phyloP scores from a whole-genome alignment of 202 grass and related monocot species.

The Zizania palustris region DNA sequence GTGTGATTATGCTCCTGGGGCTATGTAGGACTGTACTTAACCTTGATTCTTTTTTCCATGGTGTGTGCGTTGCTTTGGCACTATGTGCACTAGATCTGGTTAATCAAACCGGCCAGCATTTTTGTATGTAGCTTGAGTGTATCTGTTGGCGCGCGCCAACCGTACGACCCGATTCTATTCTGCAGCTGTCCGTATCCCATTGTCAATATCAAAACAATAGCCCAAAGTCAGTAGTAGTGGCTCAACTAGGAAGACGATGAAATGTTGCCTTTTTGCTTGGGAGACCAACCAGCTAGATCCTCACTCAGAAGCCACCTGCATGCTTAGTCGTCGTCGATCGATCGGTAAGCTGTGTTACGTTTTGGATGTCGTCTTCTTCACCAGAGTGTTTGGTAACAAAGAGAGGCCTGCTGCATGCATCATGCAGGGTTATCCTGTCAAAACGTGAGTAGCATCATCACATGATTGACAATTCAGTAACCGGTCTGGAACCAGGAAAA shows the following conservation, averaged over 20 bases:
- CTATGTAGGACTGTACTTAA: slow-evolving; percentile 18
- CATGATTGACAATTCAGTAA: no score
- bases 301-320: not conserved
- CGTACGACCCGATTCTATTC: not conserved
- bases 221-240: slow-evolving; percentile 32
- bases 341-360: no score
- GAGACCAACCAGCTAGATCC: slow-evolving; percentile 9
- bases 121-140: not conserved
- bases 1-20: slow-evolving; percentile 27
- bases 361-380: no score
- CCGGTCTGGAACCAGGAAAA: no score
- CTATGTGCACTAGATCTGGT: not conserved
- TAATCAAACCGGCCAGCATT: slow-evolving; percentile 2
- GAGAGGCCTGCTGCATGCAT: no score
- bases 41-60: not conserved
- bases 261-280: not conserved
- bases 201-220: slow-evolving; percentile 21
- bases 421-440: no score
- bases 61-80: slow-evolving; percentile 24
- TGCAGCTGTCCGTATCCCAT: slow-evolving; percentile 20
- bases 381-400: no score
- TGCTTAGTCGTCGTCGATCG: not conserved
- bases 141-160: slow-evolving; percentile 32
- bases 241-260: not conserved
- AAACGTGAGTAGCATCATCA: no score